Evolutionary conservation across 1,139 yeast species (phyloP).

Genomic region (Saccharomyces hybrid): DNA sequence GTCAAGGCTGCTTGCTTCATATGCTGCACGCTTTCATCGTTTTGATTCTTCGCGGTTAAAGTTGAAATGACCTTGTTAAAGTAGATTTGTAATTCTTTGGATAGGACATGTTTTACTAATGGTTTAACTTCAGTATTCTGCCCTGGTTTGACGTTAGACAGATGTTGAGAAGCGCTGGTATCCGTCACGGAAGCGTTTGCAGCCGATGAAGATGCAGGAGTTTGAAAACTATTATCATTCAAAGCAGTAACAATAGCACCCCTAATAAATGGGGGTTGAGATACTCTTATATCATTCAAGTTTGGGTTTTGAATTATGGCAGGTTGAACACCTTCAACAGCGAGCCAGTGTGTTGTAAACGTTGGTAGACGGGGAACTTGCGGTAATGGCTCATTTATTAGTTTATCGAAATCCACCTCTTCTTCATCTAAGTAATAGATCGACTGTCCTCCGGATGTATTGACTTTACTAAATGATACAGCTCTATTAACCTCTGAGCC

Average conservation of each 20-base stretch:
- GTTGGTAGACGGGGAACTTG: conserved; percentile 89
- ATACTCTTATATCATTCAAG: conserved; percentile 58
- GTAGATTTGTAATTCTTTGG: conserved; percentile 87
- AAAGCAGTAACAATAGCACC: conserved; percentile 57
- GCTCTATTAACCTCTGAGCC: conserved; percentile 23
- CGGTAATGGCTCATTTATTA: conserved; percentile 90
- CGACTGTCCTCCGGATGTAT: conserved; percentile 46
- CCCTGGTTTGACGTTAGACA: conserved; percentile 35
- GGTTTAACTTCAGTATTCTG: conserved; percentile 78
- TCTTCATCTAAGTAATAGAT: conserved; percentile 83
- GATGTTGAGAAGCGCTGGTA: conserved; percentile 23
- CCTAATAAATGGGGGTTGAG: conserved; percentile 55
- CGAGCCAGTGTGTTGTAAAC: conserved; percentile 96
- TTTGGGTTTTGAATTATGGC: conserved; percentile 95
- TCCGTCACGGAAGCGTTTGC: conserved; percentile 10
- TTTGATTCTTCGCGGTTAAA: conserved; percentile 40
- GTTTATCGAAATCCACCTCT: conserved; percentile 88
- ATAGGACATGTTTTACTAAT: conserved; percentile 89
- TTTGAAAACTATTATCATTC: conserved; percentile 31
- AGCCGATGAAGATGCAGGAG: conserved; percentile 20
- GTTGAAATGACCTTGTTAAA: conserved; percentile 88
- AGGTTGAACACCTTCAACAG: conserved; percentile 98
- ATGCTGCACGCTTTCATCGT: conserved; percentile 42
- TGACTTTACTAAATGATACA: conserved; percentile 36
- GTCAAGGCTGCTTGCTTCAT: conserved; percentile 73